phyloP scores from a whole-genome alignment of 345 rosid species.

The Isatis tinctoria region DNA sequence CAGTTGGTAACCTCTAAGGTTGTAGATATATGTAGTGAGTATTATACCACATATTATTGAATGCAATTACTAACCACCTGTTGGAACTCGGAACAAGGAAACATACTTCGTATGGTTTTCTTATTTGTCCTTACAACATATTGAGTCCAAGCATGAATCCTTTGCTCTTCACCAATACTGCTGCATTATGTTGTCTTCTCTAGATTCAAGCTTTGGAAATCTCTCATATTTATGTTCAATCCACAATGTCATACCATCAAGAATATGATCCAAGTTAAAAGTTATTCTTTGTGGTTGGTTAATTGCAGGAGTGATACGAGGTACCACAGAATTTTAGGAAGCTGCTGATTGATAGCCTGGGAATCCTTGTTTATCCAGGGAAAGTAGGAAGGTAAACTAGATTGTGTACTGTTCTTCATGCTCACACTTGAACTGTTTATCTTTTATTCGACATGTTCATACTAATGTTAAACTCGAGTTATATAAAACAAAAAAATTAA shows the following conservation, averaged over 20 bases:
- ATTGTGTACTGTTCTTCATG: background rate
- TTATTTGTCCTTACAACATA: background rate
- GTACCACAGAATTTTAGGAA: constrained; percentile 54
- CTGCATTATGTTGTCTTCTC: background rate
- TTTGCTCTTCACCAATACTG: background rate
- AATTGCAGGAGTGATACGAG: constrained; percentile 45
- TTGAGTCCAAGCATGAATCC: background rate
- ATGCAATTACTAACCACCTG: background rate
- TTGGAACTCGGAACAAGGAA: background rate
- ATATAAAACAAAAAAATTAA: too few species aligned
- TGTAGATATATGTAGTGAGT: background rate
- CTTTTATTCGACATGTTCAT: background rate
- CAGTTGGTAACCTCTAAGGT: background rate
- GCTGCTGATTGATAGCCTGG: constrained; percentile 49
- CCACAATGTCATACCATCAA: background rate
- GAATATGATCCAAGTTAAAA: background rate
- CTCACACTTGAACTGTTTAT: background rate
- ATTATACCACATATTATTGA: background rate
- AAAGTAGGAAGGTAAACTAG: constrained; percentile 62
- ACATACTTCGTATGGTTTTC: background rate
- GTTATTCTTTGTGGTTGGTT: background rate
- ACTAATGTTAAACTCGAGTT: background rate
- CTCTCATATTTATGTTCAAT: background rate
- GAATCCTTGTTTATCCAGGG: constrained; percentile 51
- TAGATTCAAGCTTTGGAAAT: background rate